Evolutionary conservation across 2,329 filamentous ascomycete species (phyloP).

Genomic region (Pseudonectria buxi): DNA sequence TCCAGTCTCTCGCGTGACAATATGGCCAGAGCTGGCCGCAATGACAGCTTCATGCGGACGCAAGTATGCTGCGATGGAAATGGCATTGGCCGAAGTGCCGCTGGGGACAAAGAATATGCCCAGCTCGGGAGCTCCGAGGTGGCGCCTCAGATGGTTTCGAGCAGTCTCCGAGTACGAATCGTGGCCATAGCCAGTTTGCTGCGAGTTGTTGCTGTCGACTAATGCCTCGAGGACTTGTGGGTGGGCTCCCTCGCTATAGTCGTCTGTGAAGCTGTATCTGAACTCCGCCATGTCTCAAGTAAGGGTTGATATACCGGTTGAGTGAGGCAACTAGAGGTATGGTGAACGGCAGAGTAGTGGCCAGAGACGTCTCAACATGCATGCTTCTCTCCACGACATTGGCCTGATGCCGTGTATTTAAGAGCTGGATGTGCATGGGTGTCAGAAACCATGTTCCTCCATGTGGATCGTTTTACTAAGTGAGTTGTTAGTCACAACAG

Average conservation of each 20-base stretch:
- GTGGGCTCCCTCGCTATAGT: conserved; percentile 47
- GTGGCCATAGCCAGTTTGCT: conserved; percentile 41
- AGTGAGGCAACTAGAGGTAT: too few species aligned
- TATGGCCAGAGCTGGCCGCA: conserved; percentile 42
- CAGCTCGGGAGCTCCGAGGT: conserved; percentile 32
- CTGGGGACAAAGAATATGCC: conserved; percentile 46
- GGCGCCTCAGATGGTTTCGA: conserved; percentile 32
- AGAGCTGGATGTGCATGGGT: too few species aligned
- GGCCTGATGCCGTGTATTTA: too few species aligned
- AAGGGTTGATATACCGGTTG: too few species aligned
- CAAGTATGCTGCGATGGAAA: conserved; percentile 44
- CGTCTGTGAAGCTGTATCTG: conserved; percentile 46
- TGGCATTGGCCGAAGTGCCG: conserved; percentile 45
- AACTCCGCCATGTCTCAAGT: too few species aligned
- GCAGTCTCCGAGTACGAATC: conserved; percentile 39
- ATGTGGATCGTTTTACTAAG: too few species aligned
- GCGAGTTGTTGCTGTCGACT: conserved; percentile 35
- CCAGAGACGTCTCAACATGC: too few species aligned
- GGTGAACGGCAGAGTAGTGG: too few species aligned
- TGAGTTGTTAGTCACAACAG: too few species aligned
- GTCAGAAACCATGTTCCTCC: too few species aligned
- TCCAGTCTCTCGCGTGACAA: conserved; percentile 42
- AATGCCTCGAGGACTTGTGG: conserved; percentile 42
- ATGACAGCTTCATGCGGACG: conserved; percentile 45
- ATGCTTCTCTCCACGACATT: too few species aligned